phyloP scores from a whole-genome alignment of 345 rosid species.

The Hibiscus tridactylites region DNA sequence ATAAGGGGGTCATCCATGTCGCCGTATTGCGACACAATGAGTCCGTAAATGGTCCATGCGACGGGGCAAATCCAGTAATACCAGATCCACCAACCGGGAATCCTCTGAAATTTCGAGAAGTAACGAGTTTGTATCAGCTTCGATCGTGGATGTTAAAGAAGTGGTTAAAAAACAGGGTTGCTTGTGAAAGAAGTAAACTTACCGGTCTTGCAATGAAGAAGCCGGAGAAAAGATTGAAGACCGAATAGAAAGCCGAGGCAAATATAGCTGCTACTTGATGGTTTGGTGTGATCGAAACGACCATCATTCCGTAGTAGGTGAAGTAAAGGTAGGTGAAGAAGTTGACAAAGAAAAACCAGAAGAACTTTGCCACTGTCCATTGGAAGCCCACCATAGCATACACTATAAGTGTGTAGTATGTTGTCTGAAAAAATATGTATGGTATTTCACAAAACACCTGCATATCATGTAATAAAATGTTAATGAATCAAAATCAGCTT shows the following conservation, averaged over 20 bases:
- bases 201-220: slow-evolving; percentile 86
- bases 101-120: slow-evolving; percentile 32
- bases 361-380: slow-evolving; percentile 71
- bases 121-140: not conserved
- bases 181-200: slow-evolving; percentile 12
- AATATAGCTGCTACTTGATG: slow-evolving; percentile 74
- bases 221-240: slow-evolving; percentile 83
- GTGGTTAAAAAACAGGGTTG: not conserved
- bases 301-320: slow-evolving; percentile 97
- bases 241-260: slow-evolving; percentile 58
- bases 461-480: slow-evolving; percentile 9
- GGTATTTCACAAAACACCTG: slow-evolving; percentile 73
- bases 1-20: not conserved
- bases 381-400: slow-evolving; percentile 71
- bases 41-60: slow-evolving; percentile 79
- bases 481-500: no score
- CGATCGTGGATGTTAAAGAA: not conserved
- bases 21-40: not conserved
- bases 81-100: slow-evolving; percentile 93
- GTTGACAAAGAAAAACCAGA: slow-evolving; percentile 73
- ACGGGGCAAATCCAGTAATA: slow-evolving; percentile 85
- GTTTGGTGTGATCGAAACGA: slow-evolving; percentile 76
- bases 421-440: slow-evolving; percentile 54
- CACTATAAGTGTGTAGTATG: slow-evolving; percentile 51
- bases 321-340: slow-evolving; percentile 90